A percentile compares a stretch with the other conserved stretches of the same genome.
Conservation (phyloP, 139 green algal species). For the Picochlorum sp. region DNA sequence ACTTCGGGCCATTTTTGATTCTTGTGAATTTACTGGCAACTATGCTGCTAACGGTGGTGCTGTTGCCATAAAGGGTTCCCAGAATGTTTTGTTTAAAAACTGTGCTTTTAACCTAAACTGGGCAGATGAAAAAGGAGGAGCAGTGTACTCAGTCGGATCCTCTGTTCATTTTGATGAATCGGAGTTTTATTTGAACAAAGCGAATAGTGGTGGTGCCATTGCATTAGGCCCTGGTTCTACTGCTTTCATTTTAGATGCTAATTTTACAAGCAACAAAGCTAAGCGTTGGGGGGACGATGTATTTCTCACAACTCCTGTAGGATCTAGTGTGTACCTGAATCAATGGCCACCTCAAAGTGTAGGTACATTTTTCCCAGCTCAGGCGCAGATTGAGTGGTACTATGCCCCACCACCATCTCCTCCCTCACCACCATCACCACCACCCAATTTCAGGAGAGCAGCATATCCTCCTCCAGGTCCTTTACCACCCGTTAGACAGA, state of each 20-base stretch:
- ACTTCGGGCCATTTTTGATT: neutral
- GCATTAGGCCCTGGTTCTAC: conserved; percentile 17
- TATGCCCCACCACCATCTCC: conserved; percentile 7
- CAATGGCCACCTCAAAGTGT: conserved; percentile 15
- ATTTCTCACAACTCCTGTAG: conserved; percentile 18
- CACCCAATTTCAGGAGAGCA: conserved; percentile 6
- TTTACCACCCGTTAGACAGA: neutral
- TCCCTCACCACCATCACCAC: conserved; percentile 8
- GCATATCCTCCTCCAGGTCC: conserved; percentile 16
- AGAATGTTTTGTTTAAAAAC: conserved; percentile 15
- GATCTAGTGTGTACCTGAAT: conserved; percentile 2
- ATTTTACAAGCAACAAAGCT: conserved; percentile 20
- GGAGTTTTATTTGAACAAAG: conserved; percentile 16
- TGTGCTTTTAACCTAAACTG: conserved; percentile 20
- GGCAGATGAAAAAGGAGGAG: conserved; percentile 15
- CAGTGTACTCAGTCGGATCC: conserved; percentile 9
- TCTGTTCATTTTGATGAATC: conserved; percentile 7
- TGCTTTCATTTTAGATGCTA: conserved; percentile 14
- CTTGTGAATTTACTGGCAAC: conserved; percentile 22
- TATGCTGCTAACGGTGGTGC: conserved; percentile 15
- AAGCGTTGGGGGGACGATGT: conserved; percentile 19
- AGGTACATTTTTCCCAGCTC: conserved; percentile 8
- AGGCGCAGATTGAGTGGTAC: conserved; percentile 9
- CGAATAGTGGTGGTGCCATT: conserved; percentile 16
- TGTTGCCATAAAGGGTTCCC: conserved; percentile 5